A percentile compares a stretch with the other conserved stretches of the same genome.
Conservation (phyloP, 1,284 basidiomycete species). For the Pseudozyma pruni region DNA sequence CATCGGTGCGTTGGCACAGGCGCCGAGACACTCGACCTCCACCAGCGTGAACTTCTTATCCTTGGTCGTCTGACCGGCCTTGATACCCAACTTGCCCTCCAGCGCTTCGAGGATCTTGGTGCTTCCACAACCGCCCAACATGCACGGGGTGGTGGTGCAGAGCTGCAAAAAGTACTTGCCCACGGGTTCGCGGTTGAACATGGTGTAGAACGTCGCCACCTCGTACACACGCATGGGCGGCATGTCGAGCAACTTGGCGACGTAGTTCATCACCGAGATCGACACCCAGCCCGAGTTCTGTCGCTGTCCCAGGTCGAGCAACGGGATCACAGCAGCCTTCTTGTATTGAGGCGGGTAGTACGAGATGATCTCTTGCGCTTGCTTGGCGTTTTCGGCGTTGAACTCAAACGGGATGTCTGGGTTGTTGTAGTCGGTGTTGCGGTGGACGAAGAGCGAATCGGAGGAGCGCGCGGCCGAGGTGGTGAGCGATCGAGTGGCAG, state of each 20-base stretch:
- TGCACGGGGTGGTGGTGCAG: conserved; percentile 98
- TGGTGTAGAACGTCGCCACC: conserved; percentile 99
- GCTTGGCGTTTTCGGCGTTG: conserved; percentile 80
- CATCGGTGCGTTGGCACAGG: conserved; percentile 99
- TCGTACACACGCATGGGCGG: conserved; percentile 99
- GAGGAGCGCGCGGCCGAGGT: conserved; percentile 50
- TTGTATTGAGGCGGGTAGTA: conserved; percentile 97
- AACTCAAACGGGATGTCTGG: conserved; percentile 86
- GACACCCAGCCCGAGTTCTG: conserved; percentile 99
- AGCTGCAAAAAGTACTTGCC: conserved; percentile 95
- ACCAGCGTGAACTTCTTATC: conserved; percentile 97
- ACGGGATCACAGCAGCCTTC: conserved; percentile 91
- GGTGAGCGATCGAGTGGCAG: conserved; percentile 42
- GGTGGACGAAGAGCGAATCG: conserved; percentile 73
- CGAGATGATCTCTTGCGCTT: conserved; percentile 87
- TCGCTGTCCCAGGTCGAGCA: conserved; percentile 94
- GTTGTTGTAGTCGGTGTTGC: conserved; percentile 86
- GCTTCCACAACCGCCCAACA: conserved; percentile 86
- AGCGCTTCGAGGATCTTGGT: conserved; percentile 88
- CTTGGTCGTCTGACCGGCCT: conserved; percentile 88
- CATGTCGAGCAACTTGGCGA: conserved; percentile 88
- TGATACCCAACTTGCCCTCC: conserved; percentile 82
- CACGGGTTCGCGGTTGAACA: conserved; percentile 86
- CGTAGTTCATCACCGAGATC: conserved; percentile 98
- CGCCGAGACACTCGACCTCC: conserved; percentile 96